Evolutionary conservation across 1,139 yeast genomes (phyloP).

Genomic region (Debaryomyces sp.): DNA sequence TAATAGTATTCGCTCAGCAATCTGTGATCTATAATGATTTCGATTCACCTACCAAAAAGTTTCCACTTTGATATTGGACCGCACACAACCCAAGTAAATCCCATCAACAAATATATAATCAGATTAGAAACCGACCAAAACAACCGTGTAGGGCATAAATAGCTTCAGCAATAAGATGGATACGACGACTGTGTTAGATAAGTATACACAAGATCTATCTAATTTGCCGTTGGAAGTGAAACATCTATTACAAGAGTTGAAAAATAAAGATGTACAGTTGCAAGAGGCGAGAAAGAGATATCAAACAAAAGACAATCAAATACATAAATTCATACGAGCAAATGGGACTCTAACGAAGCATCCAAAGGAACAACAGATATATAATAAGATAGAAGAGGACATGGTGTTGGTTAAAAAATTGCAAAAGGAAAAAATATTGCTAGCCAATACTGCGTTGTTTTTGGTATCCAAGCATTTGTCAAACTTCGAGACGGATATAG

Average conservation of each 20-base stretch:
- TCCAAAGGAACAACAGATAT: conserved; percentile 77
- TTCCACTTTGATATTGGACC: conserved; percentile 1
- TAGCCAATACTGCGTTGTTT: conserved; percentile 84
- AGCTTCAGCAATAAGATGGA: conserved; percentile 31
- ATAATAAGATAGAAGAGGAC: conserved; percentile 70
- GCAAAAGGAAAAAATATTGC: conserved; percentile 75
- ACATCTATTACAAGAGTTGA: conserved; percentile 77
- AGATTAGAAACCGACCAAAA: neutral
- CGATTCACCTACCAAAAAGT: neutral
- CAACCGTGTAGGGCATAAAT: neutral
- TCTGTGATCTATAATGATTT: neutral
- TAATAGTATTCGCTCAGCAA: neutral
- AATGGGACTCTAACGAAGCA: conserved; percentile 81
- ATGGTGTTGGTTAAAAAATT: conserved; percentile 59
- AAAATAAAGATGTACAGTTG: conserved; percentile 66
- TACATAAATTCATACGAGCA: conserved; percentile 81
- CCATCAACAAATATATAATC: neutral
- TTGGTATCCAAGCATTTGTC: conserved; percentile 73
- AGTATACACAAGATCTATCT: conserved; percentile 58
- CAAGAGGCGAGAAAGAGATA: conserved; percentile 69
- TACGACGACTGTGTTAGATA: conserved; percentile 52
- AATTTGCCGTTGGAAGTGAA: conserved; percentile 90
- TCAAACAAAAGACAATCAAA: conserved; percentile 70
- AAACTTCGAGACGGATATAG: conserved; percentile 74
- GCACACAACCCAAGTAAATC: conserved; percentile 1